Evolutionary conservation across 768 basidiomycete genomes (phyloP).

Genomic region (Xerocomellus chrysenteron): DNA sequence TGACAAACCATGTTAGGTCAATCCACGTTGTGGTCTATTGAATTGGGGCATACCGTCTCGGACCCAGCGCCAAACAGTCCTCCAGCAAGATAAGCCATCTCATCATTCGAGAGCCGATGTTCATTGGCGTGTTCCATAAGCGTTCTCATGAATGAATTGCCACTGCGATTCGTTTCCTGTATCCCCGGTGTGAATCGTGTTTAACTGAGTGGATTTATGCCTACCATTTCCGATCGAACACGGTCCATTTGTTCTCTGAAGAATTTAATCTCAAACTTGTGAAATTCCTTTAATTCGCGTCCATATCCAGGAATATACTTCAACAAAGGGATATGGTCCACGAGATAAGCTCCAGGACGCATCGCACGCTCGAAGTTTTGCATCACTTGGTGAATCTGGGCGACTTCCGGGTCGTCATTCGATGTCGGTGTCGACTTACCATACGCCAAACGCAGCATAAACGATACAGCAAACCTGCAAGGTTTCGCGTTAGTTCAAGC

Average conservation of each 20-base stretch:
- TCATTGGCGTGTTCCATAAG: constrained; percentile 49
- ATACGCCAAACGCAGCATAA: constrained; percentile 24
- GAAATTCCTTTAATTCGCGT: constrained; percentile 48
- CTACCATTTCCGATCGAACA: constrained; percentile 45
- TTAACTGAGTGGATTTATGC: not conserved
- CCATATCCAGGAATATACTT: constrained; percentile 58
- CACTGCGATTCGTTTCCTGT: constrained; percentile 9
- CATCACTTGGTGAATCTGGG: constrained; percentile 14
- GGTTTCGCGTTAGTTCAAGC: not conserved
- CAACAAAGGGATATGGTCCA: constrained; percentile 35
- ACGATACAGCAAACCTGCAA: constrained; percentile 25
- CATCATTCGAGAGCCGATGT: constrained; percentile 48
- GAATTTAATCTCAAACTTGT: constrained; percentile 47
- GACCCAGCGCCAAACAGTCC: constrained; percentile 61
- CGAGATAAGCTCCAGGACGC: constrained; percentile 34
- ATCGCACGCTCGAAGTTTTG: constrained; percentile 26
- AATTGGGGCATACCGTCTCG: constrained; percentile 40
- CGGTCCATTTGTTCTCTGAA: constrained; percentile 49
- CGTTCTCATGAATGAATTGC: constrained; percentile 46
- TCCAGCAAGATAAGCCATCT: constrained; percentile 59
- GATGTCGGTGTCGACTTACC: constrained; percentile 27
- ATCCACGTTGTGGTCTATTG: no score
- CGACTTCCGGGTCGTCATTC: constrained; percentile 21
- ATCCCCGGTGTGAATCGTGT: not conserved
- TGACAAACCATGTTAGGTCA: not conserved